Base-by-base conservation (phyloP, 768 basidiomycete species). In the Leucosporidium yakuticum region DNA sequence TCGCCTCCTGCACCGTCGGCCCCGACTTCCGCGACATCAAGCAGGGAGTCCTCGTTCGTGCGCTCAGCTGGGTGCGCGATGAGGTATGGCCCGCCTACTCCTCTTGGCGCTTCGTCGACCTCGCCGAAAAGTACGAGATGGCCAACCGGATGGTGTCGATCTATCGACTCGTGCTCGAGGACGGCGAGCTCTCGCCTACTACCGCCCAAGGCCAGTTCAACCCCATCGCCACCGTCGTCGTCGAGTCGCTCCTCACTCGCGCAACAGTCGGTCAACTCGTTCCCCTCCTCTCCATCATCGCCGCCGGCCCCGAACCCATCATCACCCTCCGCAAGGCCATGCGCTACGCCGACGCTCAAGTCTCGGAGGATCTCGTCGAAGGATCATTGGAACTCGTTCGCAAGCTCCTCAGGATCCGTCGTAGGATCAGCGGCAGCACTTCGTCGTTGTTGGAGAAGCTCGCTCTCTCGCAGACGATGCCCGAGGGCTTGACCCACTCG, bases 81-180 rank as follows among this genome's bases (percentile, higher is more conserved):
- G 89, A 94, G 76, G 86, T 95, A 25, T 97, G 93, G 93, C 84
- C 88, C 1, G 87, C 88, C 73, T 88, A 91, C 77, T 77, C 86
- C 49, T 84, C 86, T 4, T 97, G 93, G 93, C 89, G 89, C 77
- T 96, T 92, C 71, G 81, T 82, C 6, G 87, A 88, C 64, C 81
- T 93, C 19, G 87, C 87, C 7, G 88, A 91, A 75, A 84, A 89
- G 49, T 94, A 90, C 74, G 88, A 91, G 79, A 87, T 97, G 57
- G 88, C 87, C 25, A 81, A 83, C 62, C 81, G 86, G 21, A 81
- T 91, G 31, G 83, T 85, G 15, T 80, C 81, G 12, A 80, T 94
- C 34, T 94, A 89, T 76, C 80, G 83, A 20, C 83, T 84, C 50
- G 83, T 92, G 19, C 77, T 95, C 55, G 68, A 73, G 19, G 68